phyloP scores from a whole-genome alignment of 2,329 filamentous ascomycete species.

The Stromatinia cepivora region DNA sequence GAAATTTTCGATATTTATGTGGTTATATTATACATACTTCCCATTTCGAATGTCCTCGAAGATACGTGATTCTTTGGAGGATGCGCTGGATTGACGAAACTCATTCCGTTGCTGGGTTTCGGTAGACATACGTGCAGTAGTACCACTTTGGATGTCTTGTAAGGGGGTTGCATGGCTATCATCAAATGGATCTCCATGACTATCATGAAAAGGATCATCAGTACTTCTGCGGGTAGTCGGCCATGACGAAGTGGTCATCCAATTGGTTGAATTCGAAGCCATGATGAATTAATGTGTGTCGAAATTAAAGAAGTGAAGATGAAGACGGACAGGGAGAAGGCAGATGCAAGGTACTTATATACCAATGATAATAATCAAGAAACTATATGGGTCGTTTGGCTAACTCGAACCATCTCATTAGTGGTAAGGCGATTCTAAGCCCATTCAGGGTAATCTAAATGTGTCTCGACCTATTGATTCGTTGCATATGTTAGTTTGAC shows the following conservation, averaged over 20 bases:
- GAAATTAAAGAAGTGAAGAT: not conserved
- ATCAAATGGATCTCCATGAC: conserved; percentile 8
- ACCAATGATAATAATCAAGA: not conserved
- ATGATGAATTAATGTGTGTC: not conserved
- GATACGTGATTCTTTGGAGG: conserved; percentile 18
- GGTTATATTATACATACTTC: conserved; percentile 11
- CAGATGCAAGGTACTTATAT: not conserved
- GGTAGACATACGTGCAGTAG: conserved; percentile 5
- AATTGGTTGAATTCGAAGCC: not conserved
- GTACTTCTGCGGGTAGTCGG: not conserved
- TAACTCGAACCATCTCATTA: not conserved
- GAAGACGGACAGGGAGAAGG: not conserved
- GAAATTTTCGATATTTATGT: not conserved
- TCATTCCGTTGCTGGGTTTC: conserved; percentile 23
- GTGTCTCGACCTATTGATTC: not conserved
- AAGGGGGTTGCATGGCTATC: not conserved
- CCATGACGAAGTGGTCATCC: not conserved
- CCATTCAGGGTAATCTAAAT: not conserved
- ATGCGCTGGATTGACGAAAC: conserved; percentile 10
- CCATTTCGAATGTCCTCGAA: conserved; percentile 26
- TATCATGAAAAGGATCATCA: conserved; percentile 3
- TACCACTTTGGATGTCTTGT: conserved; percentile 1
- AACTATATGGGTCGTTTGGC: not conserved
- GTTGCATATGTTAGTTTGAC: too few relatives aligned
- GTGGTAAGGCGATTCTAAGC: not conserved